phyloP scores from a whole-genome alignment of 257 asterid genomes.

The Gentiana dahurica region DNA sequence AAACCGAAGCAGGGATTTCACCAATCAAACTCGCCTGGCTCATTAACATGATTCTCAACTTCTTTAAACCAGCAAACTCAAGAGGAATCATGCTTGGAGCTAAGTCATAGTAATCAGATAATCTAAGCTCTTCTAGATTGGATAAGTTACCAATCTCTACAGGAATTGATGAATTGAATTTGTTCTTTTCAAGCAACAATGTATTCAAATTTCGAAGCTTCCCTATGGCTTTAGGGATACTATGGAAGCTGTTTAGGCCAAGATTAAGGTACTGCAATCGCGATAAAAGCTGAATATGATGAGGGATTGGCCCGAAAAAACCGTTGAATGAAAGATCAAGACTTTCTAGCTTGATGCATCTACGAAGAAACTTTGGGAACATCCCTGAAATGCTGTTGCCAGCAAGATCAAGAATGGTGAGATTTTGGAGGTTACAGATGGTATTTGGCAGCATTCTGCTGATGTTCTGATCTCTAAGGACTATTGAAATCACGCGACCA shows the following conservation, averaged over 20 bases:
- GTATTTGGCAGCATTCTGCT: constrained; percentile 28
- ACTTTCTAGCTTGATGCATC: constrained; percentile 34
- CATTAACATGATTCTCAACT: constrained; percentile 37
- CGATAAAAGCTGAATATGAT: constrained; percentile 26
- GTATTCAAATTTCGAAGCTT: constrained; percentile 27
- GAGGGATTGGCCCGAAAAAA: constrained; percentile 47
- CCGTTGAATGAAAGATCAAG: constrained; percentile 51
- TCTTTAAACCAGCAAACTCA: constrained; percentile 42
- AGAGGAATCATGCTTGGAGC: constrained; percentile 38
- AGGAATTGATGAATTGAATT: constrained; percentile 43
- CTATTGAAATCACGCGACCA: constrained; percentile 31
- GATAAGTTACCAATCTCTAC: constrained; percentile 42
- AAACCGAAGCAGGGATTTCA: constrained; percentile 19
- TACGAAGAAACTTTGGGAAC: constrained; percentile 37
- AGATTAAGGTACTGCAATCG: constrained; percentile 37
- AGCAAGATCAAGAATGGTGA: constrained; percentile 28
- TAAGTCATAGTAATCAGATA: constrained; percentile 37
- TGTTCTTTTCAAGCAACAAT: constrained; percentile 23
- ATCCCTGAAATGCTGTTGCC: constrained; percentile 29
- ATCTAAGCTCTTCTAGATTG: constrained; percentile 37
- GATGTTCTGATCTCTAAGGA: constrained; percentile 17
- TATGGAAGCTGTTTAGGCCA: constrained; percentile 53
- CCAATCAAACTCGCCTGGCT: constrained; percentile 28
- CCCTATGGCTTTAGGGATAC: constrained; percentile 56
- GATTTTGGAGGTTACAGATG: constrained; percentile 36